phyloP scores from a whole-genome alignment of 1,284 basidiomycete genomes.

The Ganoderma meredithae region DNA sequence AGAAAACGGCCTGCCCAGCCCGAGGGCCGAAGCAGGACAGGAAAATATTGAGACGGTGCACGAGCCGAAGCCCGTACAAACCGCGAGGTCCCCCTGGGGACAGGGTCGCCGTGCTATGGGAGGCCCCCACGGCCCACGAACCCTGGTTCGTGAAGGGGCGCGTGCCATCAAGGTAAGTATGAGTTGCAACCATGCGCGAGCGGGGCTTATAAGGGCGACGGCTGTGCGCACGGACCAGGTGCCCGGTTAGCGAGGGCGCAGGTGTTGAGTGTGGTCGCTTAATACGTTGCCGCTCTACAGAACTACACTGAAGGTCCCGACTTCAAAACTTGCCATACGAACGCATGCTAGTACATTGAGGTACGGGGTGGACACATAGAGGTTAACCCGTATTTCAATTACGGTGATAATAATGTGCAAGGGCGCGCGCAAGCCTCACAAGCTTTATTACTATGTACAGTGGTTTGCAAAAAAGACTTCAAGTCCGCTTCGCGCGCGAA shows the following conservation, averaged over 20 bases:
- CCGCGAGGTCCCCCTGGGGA: constrained; percentile 53
- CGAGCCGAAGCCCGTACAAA: constrained; percentile 70
- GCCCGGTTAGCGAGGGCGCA: not conserved
- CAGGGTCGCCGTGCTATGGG: constrained; percentile 77
- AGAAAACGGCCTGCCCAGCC: constrained; percentile 43
- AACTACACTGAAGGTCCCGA: no score
- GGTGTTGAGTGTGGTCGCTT: not conserved
- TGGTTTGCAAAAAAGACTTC: no score
- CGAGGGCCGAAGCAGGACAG: constrained; percentile 61
- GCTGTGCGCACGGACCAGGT: constrained; percentile 2
- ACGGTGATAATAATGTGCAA: not conserved
- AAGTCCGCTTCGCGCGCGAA: no score
- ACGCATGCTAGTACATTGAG: no score
- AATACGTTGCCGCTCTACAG: no score
- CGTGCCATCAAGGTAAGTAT: constrained; percentile 49
- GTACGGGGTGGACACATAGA: no score
- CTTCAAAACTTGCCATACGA: not conserved
- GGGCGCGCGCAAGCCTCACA: not conserved
- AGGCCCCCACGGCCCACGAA: constrained; percentile 50
- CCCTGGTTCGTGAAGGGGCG: constrained; percentile 47
- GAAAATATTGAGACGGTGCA: constrained; percentile 77
- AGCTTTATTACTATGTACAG: not conserved
- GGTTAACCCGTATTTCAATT: not conserved
- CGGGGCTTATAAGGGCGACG: not conserved
- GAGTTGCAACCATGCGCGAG: constrained; percentile 30